Base-by-base conservation (phyloP, 1,284 basidiomycete genomes). In the Ganoderma lingzhi region DNA sequence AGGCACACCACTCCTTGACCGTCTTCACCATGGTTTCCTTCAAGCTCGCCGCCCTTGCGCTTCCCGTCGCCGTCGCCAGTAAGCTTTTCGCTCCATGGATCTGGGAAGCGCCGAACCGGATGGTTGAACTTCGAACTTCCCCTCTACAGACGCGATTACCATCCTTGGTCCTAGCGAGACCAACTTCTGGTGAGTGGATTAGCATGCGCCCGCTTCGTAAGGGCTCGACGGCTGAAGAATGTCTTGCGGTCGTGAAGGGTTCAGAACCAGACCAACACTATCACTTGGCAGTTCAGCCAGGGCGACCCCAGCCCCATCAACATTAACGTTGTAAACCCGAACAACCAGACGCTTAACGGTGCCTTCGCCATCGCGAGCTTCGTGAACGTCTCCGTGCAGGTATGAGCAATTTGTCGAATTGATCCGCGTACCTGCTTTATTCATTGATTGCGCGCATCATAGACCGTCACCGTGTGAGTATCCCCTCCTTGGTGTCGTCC, bases 221-320 rank as follows among this genome's bases (percentile, higher is more conserved):
- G 17, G 10, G 4, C 1, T 23, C 17, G n/a, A 28, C n/a, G 30
- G 19, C 53, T 30, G n/a, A 32, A 63, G 64, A 66, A 6, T 28
- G 32, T 17, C 28, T 23, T 44, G 30, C 59, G 9, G 10, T 28
- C 14, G 39, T 23, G 48, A 60, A 83, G 82, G 82, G 82, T 83
- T 37, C 80, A 81, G 70, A 75, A 79, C 74, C 71, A 75, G 19
- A 80, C 75, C 70, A 84, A 84, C 72, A 73, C 67, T 35, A 83
- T 84, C 66, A 76, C 70, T 61, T 84, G 82, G 82, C 66, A 74
- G 32, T 82, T 77, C 73, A 73, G 28, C 53, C 1, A 66, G 17
- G 80, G 80, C 19, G 82, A 83, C 73, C 82, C 82, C 39, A 77
- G 73, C 69, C 76, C 80, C n/a, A 76, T 83, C 51, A 68, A 78